phyloP scores from a whole-genome alignment of 2,329 filamentous ascomycete species.

The Fusarium newnesense region DNA sequence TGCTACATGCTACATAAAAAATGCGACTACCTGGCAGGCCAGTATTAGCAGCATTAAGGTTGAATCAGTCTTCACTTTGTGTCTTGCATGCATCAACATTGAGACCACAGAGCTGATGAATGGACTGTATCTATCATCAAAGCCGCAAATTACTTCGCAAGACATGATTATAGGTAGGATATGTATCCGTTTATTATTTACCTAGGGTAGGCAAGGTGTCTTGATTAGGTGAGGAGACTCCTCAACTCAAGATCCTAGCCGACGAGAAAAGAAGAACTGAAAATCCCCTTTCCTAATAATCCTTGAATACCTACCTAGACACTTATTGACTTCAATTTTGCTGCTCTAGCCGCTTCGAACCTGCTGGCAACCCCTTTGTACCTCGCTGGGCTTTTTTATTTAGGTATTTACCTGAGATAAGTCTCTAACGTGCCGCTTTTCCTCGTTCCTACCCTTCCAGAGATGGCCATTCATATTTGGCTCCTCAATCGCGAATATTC shows the following conservation, averaged over 20 bases:
- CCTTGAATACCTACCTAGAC: neutral
- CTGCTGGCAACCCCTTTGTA: neutral
- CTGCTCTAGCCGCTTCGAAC: neutral
- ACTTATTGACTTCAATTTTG: neutral
- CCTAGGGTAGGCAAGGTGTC: neutral
- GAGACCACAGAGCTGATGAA: neutral
- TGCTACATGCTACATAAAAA: neutral
- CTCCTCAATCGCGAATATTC: neutral
- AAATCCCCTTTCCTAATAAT: neutral
- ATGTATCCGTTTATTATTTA: neutral
- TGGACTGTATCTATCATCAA: constrained; percentile 1
- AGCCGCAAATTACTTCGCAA: constrained; percentile 1
- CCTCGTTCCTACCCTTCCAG: neutral
- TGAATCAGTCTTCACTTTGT: neutral
- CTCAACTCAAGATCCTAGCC: constrained; percentile 1
- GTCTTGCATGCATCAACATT: neutral
- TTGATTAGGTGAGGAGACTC: neutral
- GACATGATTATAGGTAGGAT: neutral
- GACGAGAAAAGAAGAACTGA: neutral
- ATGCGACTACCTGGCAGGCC: neutral
- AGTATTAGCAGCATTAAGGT: neutral
- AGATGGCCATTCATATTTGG: neutral
- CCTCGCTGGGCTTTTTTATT: neutral
- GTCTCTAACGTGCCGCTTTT: neutral
- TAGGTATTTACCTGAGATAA: neutral